Evolutionary conservation across 1,284 basidiomycete genomes (phyloP).

Genomic region (Pholiota adiposa): DNA sequence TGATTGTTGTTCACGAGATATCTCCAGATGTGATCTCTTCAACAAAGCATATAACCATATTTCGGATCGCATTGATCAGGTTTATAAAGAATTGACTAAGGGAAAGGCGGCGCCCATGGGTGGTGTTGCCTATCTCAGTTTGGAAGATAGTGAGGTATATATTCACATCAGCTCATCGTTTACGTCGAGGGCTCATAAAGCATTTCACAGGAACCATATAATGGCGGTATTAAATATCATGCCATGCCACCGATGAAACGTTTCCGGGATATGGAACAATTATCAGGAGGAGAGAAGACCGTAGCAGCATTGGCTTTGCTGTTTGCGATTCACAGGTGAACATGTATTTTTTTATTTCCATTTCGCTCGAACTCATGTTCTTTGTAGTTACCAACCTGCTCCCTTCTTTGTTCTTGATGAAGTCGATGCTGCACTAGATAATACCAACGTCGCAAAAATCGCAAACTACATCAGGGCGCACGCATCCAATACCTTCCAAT

Average conservation of each 20-base stretch:
- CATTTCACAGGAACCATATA: constrained; percentile 88
- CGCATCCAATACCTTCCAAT: constrained; percentile 85
- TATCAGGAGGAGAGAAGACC: constrained; percentile 98
- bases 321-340: constrained; percentile 93
- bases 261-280: constrained; percentile 98
- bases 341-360: not conserved
- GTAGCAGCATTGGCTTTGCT: constrained; percentile 95
- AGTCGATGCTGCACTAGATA: constrained; percentile 96
- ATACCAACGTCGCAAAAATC: constrained; percentile 93
- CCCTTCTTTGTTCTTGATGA: constrained; percentile 99
- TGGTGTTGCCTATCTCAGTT: constrained; percentile 93
- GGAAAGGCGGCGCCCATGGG: constrained; percentile 92
- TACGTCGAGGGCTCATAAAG: not conserved
- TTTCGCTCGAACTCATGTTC: not conserved
- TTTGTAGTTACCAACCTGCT: constrained; percentile 87
- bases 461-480: constrained; percentile 89
- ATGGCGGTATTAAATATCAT: constrained; percentile 95
- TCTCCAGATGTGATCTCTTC: constrained; percentile 75
- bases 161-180: not conserved
- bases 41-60: constrained; percentile 98
- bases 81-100: constrained; percentile 98
- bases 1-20: constrained; percentile 1
- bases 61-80: constrained; percentile 89
- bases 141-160: constrained; percentile 92
- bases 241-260: constrained; percentile 99